Evolutionary conservation across 371 early-diverging fungal species (phyloP), one percentile per base, ranked within the genome.

Genomic region (Apophysomyces ossiformis): DNA sequence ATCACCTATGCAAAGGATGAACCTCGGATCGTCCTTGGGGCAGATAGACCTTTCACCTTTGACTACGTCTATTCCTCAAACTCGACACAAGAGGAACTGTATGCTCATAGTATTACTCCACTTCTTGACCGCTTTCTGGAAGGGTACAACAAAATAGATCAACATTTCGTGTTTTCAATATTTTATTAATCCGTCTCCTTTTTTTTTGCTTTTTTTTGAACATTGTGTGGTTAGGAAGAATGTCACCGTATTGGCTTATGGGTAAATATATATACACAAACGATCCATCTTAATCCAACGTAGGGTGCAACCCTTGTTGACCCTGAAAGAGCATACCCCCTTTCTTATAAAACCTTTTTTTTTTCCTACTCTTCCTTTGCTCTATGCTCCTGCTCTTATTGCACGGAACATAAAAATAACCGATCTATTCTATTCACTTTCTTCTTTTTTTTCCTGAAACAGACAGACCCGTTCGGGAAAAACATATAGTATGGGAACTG

Each of bases 401-500:
- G 21, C 54, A 50, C 5, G 16, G 54, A 50, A 50, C 21, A 50
- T 50, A 50, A 50, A 50, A 21, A 16, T 50, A 18, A 11, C 32
- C 60, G 7, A 21, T 13, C 37, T 39, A 21, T 59, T 59, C 26
- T 38, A n/a, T n/a, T 58, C 38, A 26, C 38, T 35, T 12, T 32
- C 18, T 32, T 44, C 8, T 13, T 44, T 21, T 61, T 38, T 15
- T 64, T 32, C 36, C 35, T 46, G 16, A 9, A 18, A 50, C 54
- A 50, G 54, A 21, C 54, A 78, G 77, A 82, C 79, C 8, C 84
- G 87, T 37, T 78, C 83, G 47, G 97, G 97, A 47, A 99, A 99
- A 80, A 97, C 99, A 0, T 94, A 93, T 73, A 98, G 96, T n/a
- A 96, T 99, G 96, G 94, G 95, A 56, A 93, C 92, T 36, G 86